Evolutionary conservation across 2,329 filamentous ascomycete genomes (phyloP).

Genomic region (Cladophialophora chaetospira): DNA sequence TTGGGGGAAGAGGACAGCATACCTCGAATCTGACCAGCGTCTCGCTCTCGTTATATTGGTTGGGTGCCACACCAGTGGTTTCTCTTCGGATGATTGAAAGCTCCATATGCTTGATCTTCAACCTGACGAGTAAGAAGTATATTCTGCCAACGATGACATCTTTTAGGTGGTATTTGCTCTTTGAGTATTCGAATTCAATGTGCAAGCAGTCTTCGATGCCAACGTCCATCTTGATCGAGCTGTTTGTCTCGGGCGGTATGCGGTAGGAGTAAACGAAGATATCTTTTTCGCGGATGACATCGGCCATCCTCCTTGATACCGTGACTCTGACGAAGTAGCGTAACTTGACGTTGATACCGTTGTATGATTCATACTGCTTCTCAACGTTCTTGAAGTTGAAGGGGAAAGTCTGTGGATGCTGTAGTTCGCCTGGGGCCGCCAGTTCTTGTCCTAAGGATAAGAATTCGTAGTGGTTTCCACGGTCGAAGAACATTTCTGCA

Average conservation of each 20-base stretch:
- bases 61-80: constrained; percentile 92
- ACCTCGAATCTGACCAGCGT: constrained; percentile 96
- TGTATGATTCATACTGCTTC: constrained; percentile 99
- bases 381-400: constrained; percentile 99
- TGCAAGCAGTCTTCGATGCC: constrained; percentile 98
- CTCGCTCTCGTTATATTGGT: constrained; percentile 99
- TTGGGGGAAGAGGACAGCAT: constrained; percentile 29
- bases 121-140: constrained; percentile 92
- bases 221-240: constrained; percentile 99
- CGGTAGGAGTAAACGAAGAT: constrained; percentile 99
- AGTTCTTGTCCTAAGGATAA: constrained; percentile 95
- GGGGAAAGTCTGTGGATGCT: constrained; percentile 97
- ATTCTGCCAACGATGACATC: constrained; percentile 98
- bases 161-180: constrained; percentile 98
- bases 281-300: constrained; percentile 98
- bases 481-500: constrained; percentile 98
- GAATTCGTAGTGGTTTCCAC: constrained; percentile 99
- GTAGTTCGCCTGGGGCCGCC: constrained; percentile 92
- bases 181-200: constrained; percentile 99
- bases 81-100: constrained; percentile 95
- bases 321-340: constrained; percentile 98
- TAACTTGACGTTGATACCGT: constrained; percentile 98
- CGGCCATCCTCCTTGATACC: constrained; percentile 93
- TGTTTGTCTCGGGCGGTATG: constrained; percentile 97
- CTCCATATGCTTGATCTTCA: constrained; percentile 99